Conservation (phyloP, 1,139 yeast species). For the Saccharomyces hybrid region DNA sequence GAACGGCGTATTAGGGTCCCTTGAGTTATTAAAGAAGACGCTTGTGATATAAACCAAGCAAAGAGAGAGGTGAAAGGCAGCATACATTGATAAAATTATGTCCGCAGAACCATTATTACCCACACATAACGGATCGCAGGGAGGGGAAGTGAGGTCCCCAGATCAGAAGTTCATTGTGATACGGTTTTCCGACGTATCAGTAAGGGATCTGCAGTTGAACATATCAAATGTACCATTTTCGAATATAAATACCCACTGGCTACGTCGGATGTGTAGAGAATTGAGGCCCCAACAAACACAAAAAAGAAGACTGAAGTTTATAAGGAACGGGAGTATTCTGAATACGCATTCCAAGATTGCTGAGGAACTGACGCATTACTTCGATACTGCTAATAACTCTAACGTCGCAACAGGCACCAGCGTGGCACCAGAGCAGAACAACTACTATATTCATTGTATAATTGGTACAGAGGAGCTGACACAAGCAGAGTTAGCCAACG, state of each 20-base stretch:
- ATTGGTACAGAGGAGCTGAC: slow-evolving; percentile 60
- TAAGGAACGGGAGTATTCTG: slow-evolving; percentile 67
- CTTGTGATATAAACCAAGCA: neutral
- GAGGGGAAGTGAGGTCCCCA: slow-evolving; percentile 2
- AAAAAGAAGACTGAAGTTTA: slow-evolving; percentile 55
- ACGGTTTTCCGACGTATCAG: slow-evolving; percentile 43
- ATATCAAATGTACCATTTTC: slow-evolving; percentile 30
- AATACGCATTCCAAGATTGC: slow-evolving; percentile 50
- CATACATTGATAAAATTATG: slow-evolving; percentile 1
- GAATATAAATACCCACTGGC: slow-evolving; percentile 36
- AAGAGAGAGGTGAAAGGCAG: neutral
- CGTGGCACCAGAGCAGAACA: slow-evolving; percentile 8
- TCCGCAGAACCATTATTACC: slow-evolving; percentile 12
- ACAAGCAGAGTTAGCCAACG: slow-evolving; percentile 52
- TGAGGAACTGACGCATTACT: slow-evolving; percentile 29
- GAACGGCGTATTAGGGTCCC: neutral
- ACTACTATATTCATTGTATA: slow-evolving; percentile 68
- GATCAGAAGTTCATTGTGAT: slow-evolving; percentile 35
- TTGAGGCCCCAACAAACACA: slow-evolving; percentile 33
- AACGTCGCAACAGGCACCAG: slow-evolving; percentile 12
- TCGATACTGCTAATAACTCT: slow-evolving; percentile 6
- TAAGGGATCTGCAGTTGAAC: slow-evolving; percentile 40
- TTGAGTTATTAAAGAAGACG: neutral
- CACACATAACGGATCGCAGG: slow-evolving; percentile 6
- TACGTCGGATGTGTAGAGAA: slow-evolving; percentile 41